Percentiles rank a stretch among this genome's conserved stretches.
These are phyloP conservation scores for Curvularia eragrostidis DNA, from an alignment of 2,329 filamentous ascomycete genomes.

Conservation along the genomic window DNA sequence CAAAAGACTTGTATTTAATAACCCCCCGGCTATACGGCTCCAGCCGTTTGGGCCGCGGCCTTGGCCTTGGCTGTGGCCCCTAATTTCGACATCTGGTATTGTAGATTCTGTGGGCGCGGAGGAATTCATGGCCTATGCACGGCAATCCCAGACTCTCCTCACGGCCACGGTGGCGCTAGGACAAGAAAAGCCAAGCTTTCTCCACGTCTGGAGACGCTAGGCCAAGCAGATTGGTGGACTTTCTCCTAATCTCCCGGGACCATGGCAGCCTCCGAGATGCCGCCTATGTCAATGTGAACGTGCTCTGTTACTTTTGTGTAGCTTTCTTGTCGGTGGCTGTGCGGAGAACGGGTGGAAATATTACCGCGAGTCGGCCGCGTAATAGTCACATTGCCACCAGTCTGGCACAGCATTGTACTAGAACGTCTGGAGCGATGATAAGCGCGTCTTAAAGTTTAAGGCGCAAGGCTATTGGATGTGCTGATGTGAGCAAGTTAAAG, in stretches of 20 bases:
- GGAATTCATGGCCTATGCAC: slow-evolving; percentile 25
- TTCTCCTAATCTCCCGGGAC: slow-evolving; percentile 17
- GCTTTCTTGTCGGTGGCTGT: neutral
- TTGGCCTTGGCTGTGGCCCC: slow-evolving; percentile 9
- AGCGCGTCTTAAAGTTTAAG: neutral
- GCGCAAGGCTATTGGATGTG: neutral
- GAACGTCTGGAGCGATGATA: neutral
- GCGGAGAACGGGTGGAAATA: neutral
- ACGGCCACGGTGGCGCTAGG: slow-evolving; percentile 29
- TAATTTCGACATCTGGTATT: slow-evolving; percentile 2
- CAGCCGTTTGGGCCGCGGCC: slow-evolving; percentile 16
- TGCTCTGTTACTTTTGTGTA: neutral
- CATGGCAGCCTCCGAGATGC: slow-evolving; percentile 1
- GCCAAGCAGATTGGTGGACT: slow-evolving; percentile 35
- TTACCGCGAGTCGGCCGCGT: neutral
- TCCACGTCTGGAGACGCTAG: slow-evolving; percentile 15
- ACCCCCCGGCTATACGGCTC: slow-evolving; percentile 25
- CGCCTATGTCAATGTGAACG: neutral
- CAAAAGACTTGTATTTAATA: slow-evolving; percentile 19
- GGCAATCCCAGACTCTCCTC: slow-evolving; percentile 18
- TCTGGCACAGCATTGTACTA: neutral
- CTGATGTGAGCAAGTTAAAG: neutral
- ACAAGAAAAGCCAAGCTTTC: slow-evolving; percentile 24
- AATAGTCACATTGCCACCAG: neutral
- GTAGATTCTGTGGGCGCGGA: slow-evolving; percentile 21